phyloP scores from a whole-genome alignment of 192 early-diverging fungal species.

The Chytriomyces confervae region DNA sequence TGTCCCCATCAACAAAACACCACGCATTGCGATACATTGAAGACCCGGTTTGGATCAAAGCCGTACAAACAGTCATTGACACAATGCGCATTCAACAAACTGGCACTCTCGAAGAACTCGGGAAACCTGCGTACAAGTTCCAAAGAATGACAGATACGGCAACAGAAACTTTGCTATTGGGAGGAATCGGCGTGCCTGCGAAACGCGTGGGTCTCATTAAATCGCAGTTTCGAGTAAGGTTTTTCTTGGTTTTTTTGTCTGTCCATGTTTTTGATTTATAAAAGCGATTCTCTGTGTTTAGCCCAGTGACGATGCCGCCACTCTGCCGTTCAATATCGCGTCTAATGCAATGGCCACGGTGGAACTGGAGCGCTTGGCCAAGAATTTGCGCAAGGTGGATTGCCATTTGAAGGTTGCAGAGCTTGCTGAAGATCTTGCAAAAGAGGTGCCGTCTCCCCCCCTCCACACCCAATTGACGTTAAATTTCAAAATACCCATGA shows the following conservation, averaged over 20 bases:
- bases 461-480: not conserved
- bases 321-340: slow-evolving; percentile 66
- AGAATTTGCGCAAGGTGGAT: slow-evolving; percentile 44
- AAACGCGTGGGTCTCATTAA: slow-evolving; percentile 48
- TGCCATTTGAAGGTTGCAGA: slow-evolving; percentile 43
- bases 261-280: too few species aligned
- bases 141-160: slow-evolving; percentile 34
- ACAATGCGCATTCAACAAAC: slow-evolving; percentile 51
- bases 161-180: slow-evolving; percentile 54
- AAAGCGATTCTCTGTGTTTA: too few species aligned
- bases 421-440: slow-evolving; percentile 48
- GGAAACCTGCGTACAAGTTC: slow-evolving; percentile 26
- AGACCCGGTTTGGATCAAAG: slow-evolving; percentile 51
- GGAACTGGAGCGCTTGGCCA: slow-evolving; percentile 55
- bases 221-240: slow-evolving; percentile 36
- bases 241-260: slow-evolving; percentile 37
- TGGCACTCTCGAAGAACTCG: slow-evolving; percentile 47
- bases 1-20: slow-evolving; percentile 44
- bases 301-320: slow-evolving; percentile 65
- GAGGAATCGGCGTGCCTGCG: slow-evolving; percentile 33
- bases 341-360: slow-evolving; percentile 67
- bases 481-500: not conserved
- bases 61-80: slow-evolving; percentile 51
- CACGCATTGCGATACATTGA: slow-evolving; percentile 27
- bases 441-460: slow-evolving; percentile 18